Evolutionary conservation across 352 stramenopile genomes (phyloP).

Genomic region (Phytophthora cactorum): DNA sequence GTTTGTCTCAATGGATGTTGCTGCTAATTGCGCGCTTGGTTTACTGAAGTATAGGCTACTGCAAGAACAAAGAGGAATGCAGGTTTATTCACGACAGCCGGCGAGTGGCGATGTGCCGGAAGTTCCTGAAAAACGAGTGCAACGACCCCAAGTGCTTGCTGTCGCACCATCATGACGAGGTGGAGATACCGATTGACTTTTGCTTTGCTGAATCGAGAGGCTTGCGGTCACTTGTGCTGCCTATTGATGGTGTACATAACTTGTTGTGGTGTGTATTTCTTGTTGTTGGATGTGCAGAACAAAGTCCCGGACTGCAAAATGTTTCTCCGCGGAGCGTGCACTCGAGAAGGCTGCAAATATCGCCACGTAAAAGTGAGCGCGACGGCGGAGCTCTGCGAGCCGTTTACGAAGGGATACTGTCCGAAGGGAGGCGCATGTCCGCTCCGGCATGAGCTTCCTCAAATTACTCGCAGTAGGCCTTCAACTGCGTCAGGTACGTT

Average conservation of each 20-base stretch:
- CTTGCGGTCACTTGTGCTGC: constrained; percentile 26
- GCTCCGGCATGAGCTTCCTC: constrained; percentile 66
- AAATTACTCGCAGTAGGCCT: constrained; percentile 8
- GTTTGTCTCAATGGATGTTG: constrained; percentile 7
- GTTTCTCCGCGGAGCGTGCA: constrained; percentile 79
- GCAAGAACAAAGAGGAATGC: constrained; percentile 83
- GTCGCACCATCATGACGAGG: constrained; percentile 80
- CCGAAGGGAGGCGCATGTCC: constrained; percentile 54
- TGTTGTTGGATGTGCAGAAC: constrained; percentile 49
- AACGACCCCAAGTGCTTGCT: constrained; percentile 63
- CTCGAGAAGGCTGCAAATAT: constrained; percentile 78
- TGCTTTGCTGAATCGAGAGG: constrained; percentile 17
- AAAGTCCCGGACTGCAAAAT: constrained; percentile 85
- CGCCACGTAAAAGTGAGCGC: constrained; percentile 84
- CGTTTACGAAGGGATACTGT: constrained; percentile 78
- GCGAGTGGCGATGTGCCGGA: constrained; percentile 79
- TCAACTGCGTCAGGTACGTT: constrained; percentile 47
- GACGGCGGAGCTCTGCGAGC: constrained; percentile 62
- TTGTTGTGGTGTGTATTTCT: constrained; percentile 22
- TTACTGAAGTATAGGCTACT: constrained; percentile 57
- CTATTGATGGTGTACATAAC: constrained; percentile 30
- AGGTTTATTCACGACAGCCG: constrained; percentile 87
- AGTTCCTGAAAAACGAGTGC: constrained; percentile 78
- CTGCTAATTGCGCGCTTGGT: constrained; percentile 20
- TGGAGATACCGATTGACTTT: constrained; percentile 35